Evolutionary conservation across 768 basidiomycete species (phyloP).

Genomic region (Leucosporidium creatinivorum): DNA sequence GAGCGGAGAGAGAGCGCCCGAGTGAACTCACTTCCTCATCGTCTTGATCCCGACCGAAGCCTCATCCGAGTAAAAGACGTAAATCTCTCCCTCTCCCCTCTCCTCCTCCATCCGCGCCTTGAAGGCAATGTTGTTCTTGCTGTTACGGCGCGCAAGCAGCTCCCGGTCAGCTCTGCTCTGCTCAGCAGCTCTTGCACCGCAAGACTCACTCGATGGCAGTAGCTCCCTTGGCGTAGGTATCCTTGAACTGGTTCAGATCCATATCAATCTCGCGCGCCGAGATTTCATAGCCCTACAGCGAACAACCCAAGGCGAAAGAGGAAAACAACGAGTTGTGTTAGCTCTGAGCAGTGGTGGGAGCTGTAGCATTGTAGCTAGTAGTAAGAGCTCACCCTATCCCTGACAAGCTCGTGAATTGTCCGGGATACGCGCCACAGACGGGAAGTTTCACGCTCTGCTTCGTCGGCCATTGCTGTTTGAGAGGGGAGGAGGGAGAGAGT

Average conservation of each 20-base stretch:
- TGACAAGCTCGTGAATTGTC: slow-evolving; percentile 92
- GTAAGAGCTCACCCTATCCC: slow-evolving; percentile 65
- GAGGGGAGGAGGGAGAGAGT: no score
- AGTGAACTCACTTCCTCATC: slow-evolving; percentile 76
- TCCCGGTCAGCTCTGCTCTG: background rate
- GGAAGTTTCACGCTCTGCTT: slow-evolving; percentile 44
- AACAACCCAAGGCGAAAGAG: background rate
- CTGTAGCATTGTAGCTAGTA: background rate
- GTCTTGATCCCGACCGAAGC: slow-evolving; percentile 89
- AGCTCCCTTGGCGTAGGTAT: slow-evolving; percentile 62
- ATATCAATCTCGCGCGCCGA: slow-evolving; percentile 90
- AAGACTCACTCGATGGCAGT: slow-evolving; percentile 67
- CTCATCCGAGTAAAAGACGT: slow-evolving; percentile 93
- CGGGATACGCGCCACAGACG: slow-evolving; percentile 92
- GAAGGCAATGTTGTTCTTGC: slow-evolving; percentile 84
- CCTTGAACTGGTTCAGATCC: slow-evolving; percentile 70
- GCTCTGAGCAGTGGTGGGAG: background rate
- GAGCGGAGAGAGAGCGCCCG: background rate
- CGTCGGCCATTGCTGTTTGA: slow-evolving; percentile 23
- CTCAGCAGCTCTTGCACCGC: background rate
- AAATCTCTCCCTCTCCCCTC: slow-evolving; percentile 65
- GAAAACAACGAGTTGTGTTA: background rate
- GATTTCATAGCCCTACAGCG: slow-evolving; percentile 80
- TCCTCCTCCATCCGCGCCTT: slow-evolving; percentile 67
- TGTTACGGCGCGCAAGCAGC: slow-evolving; percentile 40